Percentiles rank a stretch among this genome's conserved stretches.
Evolutionary conservation across 2,329 filamentous ascomycete species (phyloP).

Genomic region (Hypoxylon sp.): DNA sequence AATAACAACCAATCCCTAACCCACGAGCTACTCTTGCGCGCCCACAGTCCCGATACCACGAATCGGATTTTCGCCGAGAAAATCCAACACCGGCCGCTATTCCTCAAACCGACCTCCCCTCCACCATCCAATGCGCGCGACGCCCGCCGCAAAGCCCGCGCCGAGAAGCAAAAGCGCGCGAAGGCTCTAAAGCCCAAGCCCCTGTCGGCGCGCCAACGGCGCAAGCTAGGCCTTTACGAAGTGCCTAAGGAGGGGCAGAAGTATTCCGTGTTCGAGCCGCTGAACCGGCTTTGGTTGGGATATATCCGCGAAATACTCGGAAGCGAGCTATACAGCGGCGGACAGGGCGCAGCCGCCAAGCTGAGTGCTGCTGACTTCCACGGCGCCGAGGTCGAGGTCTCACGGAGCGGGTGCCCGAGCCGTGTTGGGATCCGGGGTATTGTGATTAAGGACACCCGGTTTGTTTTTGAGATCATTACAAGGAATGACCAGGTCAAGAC

Average conservation of each 20-base stretch:
- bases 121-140: constrained; percentile 70
- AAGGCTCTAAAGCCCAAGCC: constrained; percentile 71
- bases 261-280: constrained; percentile 81
- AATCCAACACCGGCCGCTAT: constrained; percentile 84
- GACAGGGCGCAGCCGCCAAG: constrained; percentile 75
- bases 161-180: constrained; percentile 59
- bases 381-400: constrained; percentile 85
- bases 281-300: constrained; percentile 83
- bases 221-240: constrained; percentile 78
- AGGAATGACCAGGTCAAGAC: constrained; percentile 77
- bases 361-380: constrained; percentile 91
- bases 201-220: constrained; percentile 83
- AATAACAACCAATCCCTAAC: constrained; percentile 59
- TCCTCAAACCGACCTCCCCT: constrained; percentile 81
- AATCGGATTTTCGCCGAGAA: constrained; percentile 83
- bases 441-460: constrained; percentile 88
- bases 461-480: constrained; percentile 87
- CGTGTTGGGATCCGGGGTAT: constrained; percentile 88
- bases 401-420: constrained; percentile 82
- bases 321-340: constrained; percentile 67
- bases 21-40: constrained; percentile 77
- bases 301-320: constrained; percentile 89
- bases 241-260: constrained; percentile 76
- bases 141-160: constrained; percentile 58
- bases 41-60: constrained; percentile 80